Evolutionary conservation across 345 rosid species (phyloP), one percentile per base, ranked within the genome.

Genomic region (Hibiscus tridactylites): DNA sequence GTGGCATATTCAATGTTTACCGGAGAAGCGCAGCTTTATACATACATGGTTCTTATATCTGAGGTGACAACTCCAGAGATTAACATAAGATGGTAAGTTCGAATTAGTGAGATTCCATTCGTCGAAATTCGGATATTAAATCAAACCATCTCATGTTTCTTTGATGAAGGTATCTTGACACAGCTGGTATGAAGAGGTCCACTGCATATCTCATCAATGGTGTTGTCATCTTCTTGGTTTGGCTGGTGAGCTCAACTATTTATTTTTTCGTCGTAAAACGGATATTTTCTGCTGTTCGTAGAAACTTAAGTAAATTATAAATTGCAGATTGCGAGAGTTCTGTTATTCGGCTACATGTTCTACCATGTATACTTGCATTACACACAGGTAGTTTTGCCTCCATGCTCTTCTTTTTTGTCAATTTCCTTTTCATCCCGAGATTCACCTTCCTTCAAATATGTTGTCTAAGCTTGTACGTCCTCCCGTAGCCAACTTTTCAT

Each of bases 11-110:
- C 96, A 49, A 77, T 91, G 83, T 81, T 90, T 73, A 76, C 86
- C 9, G 86, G 93, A 72, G 98, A 93, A 77, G 94, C 88, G 42
- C 97, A 91, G 75, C 73, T 90, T 59, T 91, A 93, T 67, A 84
- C 87, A 19, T 93, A 77, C 79, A 87, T 91, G 97, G 86, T 87
- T 77, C 85, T 93, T 59, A 82, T 93, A 71, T 91, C 97, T 5
- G 98, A 93, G 84, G 76, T 88, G 65, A 93, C 97, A 11, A 90
- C 97, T 52, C 98, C 98, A 5, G 94, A 78, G 83, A 83, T 93
- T 50, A 90, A 93, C 79, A 71, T 93, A 82, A 88, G 97, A 88
- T 93, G 98, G 98, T 93, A 84, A 70, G 79, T 35, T 68, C 39
- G 39, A 37, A 61, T 47, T 60, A 9, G 42, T 65, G 42, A 33